phyloP scores from a whole-genome alignment of 257 asterid genomes.

The Lycium ferocissimum region DNA sequence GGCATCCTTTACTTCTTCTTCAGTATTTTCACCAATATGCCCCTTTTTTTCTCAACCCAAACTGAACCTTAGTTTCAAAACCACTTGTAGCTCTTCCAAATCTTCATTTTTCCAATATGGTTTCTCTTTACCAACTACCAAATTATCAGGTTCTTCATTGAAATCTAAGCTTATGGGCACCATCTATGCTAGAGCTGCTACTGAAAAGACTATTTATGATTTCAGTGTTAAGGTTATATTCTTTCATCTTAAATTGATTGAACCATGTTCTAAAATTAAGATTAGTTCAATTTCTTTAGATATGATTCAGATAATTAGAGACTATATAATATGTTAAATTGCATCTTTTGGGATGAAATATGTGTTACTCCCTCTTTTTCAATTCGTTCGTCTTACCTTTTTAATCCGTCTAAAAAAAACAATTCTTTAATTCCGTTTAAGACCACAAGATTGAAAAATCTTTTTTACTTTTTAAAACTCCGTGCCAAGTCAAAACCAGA shows the following conservation, averaged over 20 bases:
- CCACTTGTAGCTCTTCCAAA: conserved; percentile 54
- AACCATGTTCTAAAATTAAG: background rate
- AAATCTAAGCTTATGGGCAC: conserved; percentile 60
- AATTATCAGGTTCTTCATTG: conserved; percentile 45
- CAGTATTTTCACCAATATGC: conserved; percentile 51
- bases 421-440: too few relatives aligned
- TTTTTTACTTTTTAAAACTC: too few relatives aligned
- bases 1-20: conserved; percentile 61
- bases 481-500: too few relatives aligned
- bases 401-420: too few relatives aligned
- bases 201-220: conserved; percentile 76
- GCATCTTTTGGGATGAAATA: background rate
- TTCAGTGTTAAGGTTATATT: conserved; percentile 74
- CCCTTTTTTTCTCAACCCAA: conserved; percentile 44
- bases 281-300: background rate
- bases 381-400: too few relatives aligned
- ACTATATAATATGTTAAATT: background rate
- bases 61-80: conserved; percentile 37
- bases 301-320: background rate
- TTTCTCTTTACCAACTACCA: conserved; percentile 50
- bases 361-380: too few relatives aligned
- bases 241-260: background rate
- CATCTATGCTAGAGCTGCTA: conserved; percentile 80
- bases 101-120: conserved; percentile 63
- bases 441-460: too few relatives aligned